Evolutionary conservation across 352 stramenopile genomes (phyloP).

Genomic region (Plasmopara viticola): DNA sequence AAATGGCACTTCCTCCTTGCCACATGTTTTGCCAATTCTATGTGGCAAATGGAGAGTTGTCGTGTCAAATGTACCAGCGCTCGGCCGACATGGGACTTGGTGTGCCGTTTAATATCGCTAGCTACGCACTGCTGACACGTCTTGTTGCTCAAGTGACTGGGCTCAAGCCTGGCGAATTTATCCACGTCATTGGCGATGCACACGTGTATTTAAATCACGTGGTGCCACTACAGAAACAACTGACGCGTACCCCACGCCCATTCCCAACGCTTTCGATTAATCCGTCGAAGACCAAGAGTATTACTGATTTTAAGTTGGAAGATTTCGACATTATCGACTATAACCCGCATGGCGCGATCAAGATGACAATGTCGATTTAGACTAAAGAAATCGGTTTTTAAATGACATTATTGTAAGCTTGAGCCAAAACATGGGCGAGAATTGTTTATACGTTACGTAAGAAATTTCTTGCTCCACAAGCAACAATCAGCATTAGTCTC

Average conservation of each 20-base stretch:
- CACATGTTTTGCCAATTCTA: constrained; percentile 99
- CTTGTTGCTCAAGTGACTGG: constrained; percentile 94
- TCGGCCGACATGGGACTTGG: constrained; percentile 99
- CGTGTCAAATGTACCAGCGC: constrained; percentile 98
- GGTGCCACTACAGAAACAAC: constrained; percentile 94
- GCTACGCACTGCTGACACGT: constrained; percentile 96
- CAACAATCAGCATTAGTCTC: too few species aligned
- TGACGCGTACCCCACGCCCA: constrained; percentile 87
- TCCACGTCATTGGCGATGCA: constrained; percentile 98
- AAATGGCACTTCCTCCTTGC: constrained; percentile 99
- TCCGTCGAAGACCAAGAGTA: constrained; percentile 74
- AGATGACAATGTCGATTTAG: constrained; percentile 98
- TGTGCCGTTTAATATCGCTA: constrained; percentile 99
- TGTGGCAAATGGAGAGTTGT: constrained; percentile 76
- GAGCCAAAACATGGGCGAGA: too few species aligned
- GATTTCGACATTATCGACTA: constrained; percentile 97
- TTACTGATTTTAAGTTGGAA: constrained; percentile 94
- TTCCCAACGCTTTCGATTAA: constrained; percentile 96
- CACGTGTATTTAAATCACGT: constrained; percentile 99
- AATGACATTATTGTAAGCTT: background rate
- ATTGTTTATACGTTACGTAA: too few species aligned
- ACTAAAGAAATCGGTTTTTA: background rate
- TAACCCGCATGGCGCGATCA: constrained; percentile 94
- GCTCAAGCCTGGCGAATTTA: constrained; percentile 94
- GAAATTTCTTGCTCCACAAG: too few species aligned